Conservation (phyloP, 192 early-diverging fungal species). For the Coemansia sp. region DNA sequence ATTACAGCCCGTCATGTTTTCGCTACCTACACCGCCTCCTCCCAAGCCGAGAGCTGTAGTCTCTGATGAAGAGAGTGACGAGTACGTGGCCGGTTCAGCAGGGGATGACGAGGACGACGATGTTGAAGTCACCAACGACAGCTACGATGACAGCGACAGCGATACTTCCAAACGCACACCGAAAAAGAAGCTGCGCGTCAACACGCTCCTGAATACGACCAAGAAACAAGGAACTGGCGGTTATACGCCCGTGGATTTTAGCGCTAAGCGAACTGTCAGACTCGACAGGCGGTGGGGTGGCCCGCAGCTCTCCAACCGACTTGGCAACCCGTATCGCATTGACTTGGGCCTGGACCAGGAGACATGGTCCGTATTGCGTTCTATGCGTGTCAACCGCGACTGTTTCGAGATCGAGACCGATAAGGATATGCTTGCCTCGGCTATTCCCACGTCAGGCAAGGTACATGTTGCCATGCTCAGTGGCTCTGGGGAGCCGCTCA, state of each 20-base stretch:
- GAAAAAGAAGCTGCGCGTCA: constrained; percentile 3
- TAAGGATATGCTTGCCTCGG: neutral
- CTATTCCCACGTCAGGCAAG: neutral
- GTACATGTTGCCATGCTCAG: constrained; percentile 2
- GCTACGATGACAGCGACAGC: neutral
- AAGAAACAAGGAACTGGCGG: neutral
- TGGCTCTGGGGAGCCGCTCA: neutral
- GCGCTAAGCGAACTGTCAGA: neutral
- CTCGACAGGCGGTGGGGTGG: constrained; percentile 20
- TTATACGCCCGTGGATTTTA: neutral
- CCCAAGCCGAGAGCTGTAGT: neutral
- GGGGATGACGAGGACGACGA: neutral
- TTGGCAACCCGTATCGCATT: constrained; percentile 23
- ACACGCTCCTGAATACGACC: neutral
- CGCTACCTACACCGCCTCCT: neutral
- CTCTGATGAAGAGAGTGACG: constrained; percentile 5
- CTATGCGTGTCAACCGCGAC: constrained; percentile 2
- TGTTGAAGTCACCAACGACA: neutral
- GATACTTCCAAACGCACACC: neutral
- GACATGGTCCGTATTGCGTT: constrained; percentile 28
- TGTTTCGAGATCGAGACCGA: constrained; percentile 15
- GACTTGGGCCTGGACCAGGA: constrained; percentile 28
- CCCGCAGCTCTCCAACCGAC: constrained; percentile 4
- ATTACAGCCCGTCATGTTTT: neutral
- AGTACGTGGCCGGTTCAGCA: neutral